A percentile compares a stretch with the other conserved stretches of the same genome.
phyloP scores from a whole-genome alignment of 805 yeast genomes.

The Cyberlindnera amylophila region DNA sequence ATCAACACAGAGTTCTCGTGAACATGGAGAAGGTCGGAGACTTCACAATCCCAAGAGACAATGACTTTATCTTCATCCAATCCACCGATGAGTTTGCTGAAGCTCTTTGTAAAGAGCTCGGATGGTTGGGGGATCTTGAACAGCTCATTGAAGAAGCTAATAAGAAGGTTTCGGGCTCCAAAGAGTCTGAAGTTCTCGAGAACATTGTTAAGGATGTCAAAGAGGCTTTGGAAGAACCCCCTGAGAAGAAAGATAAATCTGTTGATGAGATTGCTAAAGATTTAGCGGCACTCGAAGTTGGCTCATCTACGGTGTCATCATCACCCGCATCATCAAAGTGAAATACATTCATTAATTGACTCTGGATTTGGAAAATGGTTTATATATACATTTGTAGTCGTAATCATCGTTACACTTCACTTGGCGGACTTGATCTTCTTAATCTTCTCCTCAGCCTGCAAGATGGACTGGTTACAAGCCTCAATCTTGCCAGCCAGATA shows the following conservation, averaged over 20 bases:
- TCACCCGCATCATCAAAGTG: background rate
- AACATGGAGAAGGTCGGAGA: conserved; percentile 80
- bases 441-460: conserved; percentile 42
- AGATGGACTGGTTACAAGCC: conserved; percentile 49
- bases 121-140: conserved; percentile 47
- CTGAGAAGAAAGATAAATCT: conserved; percentile 3
- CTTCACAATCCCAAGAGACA: conserved; percentile 48
- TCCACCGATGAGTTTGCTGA: conserved; percentile 66
- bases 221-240: conserved; percentile 22
- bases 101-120: conserved; percentile 47
- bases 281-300: conserved; percentile 5
- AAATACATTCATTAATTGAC: too few species aligned
- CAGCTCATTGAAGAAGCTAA: conserved; percentile 13
- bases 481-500: conserved; percentile 69
- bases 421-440: conserved; percentile 23
- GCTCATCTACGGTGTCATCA: background rate
- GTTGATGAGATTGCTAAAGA: conserved; percentile 2
- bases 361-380: background rate
- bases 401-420: background rate
- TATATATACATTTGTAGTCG: conserved; percentile 1
- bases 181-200: background rate
- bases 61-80: conserved; percentile 59
- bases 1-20: conserved; percentile 57
- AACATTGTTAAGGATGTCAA: conserved; percentile 17
- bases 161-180: background rate